Base-by-base conservation (phyloP, 2,329 filamentous ascomycete genomes). In the Arthrinium puccinioides region DNA sequence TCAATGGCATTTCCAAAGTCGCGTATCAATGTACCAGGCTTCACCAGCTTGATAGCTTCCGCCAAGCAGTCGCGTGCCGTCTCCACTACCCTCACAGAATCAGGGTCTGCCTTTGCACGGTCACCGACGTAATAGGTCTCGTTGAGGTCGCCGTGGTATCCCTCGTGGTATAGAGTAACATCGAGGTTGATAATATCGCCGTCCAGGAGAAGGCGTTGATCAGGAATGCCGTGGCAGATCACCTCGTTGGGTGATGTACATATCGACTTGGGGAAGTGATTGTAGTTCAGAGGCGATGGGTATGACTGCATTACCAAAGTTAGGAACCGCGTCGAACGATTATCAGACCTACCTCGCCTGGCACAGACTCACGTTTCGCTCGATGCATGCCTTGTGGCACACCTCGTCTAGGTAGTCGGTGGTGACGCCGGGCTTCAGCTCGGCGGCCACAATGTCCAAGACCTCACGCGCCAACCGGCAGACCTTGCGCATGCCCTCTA, bases 61-160 rank as follows among this genome's bases (percentile, higher is more conserved):
- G 94, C 82, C 27, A 98, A 67, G 55, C 85, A 95, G 61, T 95
- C 85, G 50, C 92, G 77, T 14, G 92, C 80, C 6, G 89, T 80
- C 64, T 98, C 92, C 2, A 94, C 87, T 0, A 98, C 87, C 21
- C 89, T 80, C 21, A 97, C 87, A 4, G 84, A 78, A 49, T 97
- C 89, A 1, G 87, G 79, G 53, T 97, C 82, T 8, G 84, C 79
- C 53, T 78, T 76, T 28, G 92, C 86, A 55, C 84, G 87, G 50
- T 94, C 84, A 39, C 92, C 92, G 32, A 98, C 85, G 59, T 98
- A 98, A 67, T 97, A 98, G 10, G 92, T 98, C 68, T 98, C 92
- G 67, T 98, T 98, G 38, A 98, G 70, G 60, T 98, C 92, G 38
- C 87, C 88, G 58, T 98, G 92, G 67, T 90, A 97, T 37, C 92